Evolutionary conservation across 495 filamentous ascomycete genomes (phyloP), one percentile per base, ranked within the genome.

Genomic region (Penicillium paxilli): DNA sequence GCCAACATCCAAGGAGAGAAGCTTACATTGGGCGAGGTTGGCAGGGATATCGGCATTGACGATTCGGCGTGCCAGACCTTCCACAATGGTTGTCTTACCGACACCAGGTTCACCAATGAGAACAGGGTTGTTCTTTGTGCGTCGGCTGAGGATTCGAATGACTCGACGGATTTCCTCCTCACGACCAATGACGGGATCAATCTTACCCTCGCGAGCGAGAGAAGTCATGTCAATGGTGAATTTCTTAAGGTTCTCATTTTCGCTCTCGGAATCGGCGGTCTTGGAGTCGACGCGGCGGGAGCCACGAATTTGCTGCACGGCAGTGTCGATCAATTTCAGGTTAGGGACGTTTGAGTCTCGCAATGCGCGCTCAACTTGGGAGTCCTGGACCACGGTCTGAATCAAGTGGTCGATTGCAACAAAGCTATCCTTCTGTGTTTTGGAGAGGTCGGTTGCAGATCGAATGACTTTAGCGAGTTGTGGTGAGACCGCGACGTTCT

Each of bases 41-140:
- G 94, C 92, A 24, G 94, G 94, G 0, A 98, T 88, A 78, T 98
- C 94, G 37, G 88, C 83, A 60, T 98, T 96, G 73, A 97, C 91
- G 48, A 98, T 98, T 22, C 94, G 86, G 62, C 86, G 88, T 8
- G 94, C 94, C n/a, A 98, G 80, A 60, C 94, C 95, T 76, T 98
- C 94, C 25, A 97, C 92, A 47, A 98, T 91, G 3, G 94, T 97
- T 11, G 94, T 98, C 77, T 98, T 98, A 59, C 94, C 94, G 14
- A 98, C 94, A 85, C 94, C 94, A 8, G 94, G 94, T 68, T 98
- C 94, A 69, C 94, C 94, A 52, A 90, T 90, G 54, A 98, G 81
- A 14, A 97, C 94, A 3, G 94, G 94, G 67, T 98, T 98, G 78
- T 98, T 98, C 83, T 98, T 98, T 44, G 94, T 98, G 59, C 94